A percentile compares a stretch with the other conserved stretches of the same genome.
These are phyloP conservation scores for Taphrina communis DNA, from an alignment of 1,139 yeast genomes.

Conservation along the genomic window DNA sequence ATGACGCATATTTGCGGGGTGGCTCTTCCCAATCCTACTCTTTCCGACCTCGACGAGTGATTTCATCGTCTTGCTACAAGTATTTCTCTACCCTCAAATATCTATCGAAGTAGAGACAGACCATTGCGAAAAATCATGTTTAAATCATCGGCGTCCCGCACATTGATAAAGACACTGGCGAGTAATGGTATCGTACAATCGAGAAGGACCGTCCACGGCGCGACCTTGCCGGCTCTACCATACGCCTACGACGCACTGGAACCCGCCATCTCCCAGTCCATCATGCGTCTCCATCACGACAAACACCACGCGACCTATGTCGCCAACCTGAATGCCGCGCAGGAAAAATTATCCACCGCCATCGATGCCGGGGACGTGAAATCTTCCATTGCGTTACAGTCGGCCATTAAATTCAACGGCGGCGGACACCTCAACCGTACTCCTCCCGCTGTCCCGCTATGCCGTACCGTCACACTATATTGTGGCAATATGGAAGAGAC, in stretches of 20 bases:
- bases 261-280: conserved; percentile 86
- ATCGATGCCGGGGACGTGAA: conserved; percentile 68
- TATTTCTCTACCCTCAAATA: too few species aligned
- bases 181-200: too few species aligned
- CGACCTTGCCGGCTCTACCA: conserved; percentile 30
- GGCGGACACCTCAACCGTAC: conserved; percentile 90
- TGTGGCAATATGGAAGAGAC: too few species aligned
- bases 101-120: not conserved
- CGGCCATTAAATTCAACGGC: conserved; percentile 87
- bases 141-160: not conserved
- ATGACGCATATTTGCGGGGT: not conserved
- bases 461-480: too few species aligned
- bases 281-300: conserved; percentile 76
- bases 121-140: not conserved
- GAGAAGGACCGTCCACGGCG: not conserved
- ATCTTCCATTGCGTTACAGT: conserved; percentile 71
- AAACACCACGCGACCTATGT: conserved; percentile 97
- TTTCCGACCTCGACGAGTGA: not conserved
- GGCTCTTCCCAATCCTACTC: not conserved
- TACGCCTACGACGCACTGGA: conserved; percentile 65
- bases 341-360: conserved; percentile 79
- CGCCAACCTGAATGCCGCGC: conserved; percentile 81
- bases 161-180: too few species aligned
- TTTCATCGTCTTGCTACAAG: too few species aligned
- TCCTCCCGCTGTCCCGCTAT: not conserved